Percentiles rank a stretch among this genome's conserved stretches.
Conservation (phyloP, 148 eudicot genomes). For the Camellia japonica region DNA sequence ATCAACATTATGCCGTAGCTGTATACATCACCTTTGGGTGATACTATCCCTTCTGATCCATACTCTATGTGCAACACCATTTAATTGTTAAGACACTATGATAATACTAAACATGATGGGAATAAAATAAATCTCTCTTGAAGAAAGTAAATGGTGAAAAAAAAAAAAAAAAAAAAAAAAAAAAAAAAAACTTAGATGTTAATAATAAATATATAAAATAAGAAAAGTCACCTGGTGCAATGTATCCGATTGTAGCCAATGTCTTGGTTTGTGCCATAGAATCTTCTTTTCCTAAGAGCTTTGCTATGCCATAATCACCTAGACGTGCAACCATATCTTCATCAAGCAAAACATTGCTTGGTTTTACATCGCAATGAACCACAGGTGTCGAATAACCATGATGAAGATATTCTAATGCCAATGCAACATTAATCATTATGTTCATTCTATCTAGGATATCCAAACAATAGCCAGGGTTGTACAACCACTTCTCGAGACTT, state of each 20-base stretch:
- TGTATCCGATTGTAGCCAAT: conserved; percentile 8
- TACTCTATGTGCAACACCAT: conserved; percentile 1
- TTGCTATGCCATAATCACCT: conserved; percentile 14
- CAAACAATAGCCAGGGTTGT: background rate
- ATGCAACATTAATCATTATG: conserved; percentile 18
- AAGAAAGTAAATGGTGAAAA: background rate
- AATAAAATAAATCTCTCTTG: background rate
- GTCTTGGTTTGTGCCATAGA: background rate
- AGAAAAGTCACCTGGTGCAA: conserved; percentile 8
- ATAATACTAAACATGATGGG: background rate
- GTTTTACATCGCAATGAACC: conserved; percentile 14
- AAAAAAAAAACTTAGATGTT: background rate
- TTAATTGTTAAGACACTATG: background rate
- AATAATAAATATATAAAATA: background rate
- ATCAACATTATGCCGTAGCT: conserved; percentile 7
- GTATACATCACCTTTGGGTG: conserved; percentile 7
- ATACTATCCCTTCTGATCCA: conserved; percentile 6
- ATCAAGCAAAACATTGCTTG: conserved; percentile 11
- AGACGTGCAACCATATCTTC: conserved; percentile 15
- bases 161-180: background rate
- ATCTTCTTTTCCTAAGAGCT: background rate
- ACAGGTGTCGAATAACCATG: background rate
- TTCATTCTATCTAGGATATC: conserved; percentile 3
- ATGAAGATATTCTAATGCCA: conserved; percentile 14
- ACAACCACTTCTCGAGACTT: conserved; percentile 11